phyloP scores from a whole-genome alignment of 2,329 filamentous ascomycete genomes.

The Exophiala sp. region DNA sequence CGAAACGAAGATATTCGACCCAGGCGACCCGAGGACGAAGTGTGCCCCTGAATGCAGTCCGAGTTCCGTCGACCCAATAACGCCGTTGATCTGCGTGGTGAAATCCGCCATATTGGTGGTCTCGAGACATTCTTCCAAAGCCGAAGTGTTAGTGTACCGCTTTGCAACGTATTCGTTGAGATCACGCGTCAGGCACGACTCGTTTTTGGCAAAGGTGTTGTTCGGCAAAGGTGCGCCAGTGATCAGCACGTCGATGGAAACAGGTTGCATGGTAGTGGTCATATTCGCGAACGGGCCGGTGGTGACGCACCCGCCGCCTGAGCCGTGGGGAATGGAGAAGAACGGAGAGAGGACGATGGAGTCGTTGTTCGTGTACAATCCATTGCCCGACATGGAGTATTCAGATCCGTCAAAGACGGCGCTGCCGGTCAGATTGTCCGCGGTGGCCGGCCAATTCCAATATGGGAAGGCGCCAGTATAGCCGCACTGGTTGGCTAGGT shows the following conservation, averaged over 20 bases:
- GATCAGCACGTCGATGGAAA: slow-evolving; percentile 19
- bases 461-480: slow-evolving; percentile 46
- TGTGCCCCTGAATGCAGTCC: slow-evolving; percentile 30
- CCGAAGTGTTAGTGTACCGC: slow-evolving; percentile 24
- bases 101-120: slow-evolving; percentile 17
- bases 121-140: slow-evolving; percentile 18
- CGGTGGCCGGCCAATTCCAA: slow-evolving; percentile 39
- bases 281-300: slow-evolving; percentile 29
- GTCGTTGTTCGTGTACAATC: slow-evolving; percentile 17
- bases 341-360: slow-evolving; percentile 18
- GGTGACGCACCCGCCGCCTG: slow-evolving; percentile 30
- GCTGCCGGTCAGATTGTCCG: slow-evolving; percentile 31
- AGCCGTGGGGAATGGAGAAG: slow-evolving; percentile 27
- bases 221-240: slow-evolving; percentile 24
- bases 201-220: slow-evolving; percentile 25
- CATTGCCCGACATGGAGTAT: slow-evolving; percentile 37
- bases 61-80: slow-evolving; percentile 21
- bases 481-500: slow-evolving; percentile 43
- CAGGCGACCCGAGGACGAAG: slow-evolving; percentile 27
- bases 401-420: slow-evolving; percentile 38
- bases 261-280: slow-evolving; percentile 25
- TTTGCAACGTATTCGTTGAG: slow-evolving; percentile 28
- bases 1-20: slow-evolving; percentile 26
- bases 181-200: slow-evolving; percentile 28
- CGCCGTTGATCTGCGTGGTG: slow-evolving; percentile 24